Evolutionary conservation across 1,284 basidiomycete species (phyloP), one percentile per base, ranked within the genome.

Genomic region (Ganoderma multipileum): DNA sequence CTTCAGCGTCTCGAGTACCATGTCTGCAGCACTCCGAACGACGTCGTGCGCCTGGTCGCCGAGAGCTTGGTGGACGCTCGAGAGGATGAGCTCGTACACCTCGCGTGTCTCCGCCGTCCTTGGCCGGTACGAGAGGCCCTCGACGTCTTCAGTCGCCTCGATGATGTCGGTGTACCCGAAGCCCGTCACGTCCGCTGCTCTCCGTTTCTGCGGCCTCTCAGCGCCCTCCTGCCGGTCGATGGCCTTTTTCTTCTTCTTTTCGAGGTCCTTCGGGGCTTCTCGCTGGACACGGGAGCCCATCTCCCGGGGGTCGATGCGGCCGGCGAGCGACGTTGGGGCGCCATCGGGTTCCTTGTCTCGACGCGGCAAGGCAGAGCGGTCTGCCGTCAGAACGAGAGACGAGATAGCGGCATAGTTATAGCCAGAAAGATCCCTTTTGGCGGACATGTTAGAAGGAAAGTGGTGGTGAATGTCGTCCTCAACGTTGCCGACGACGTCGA

Each of bases 41-140:
- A 99, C 92, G 72, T 99, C 97, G 77, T 96, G 95, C 0, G 96
- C 95, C 79, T 98, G 96, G 82, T 99, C 98, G 1, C 97, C 97
- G 12, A 99, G 87, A 3, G 89, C 84, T 14, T 87, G 86, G 78
- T 98, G 95, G 0, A 98, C 92, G 47, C 91, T 83, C 12, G 93
- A 90, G 18, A 99, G 86, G 70, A 99, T 92, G 72, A 98, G 89
- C 79, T 98, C 95, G 83, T 98, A 99, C 2, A 97, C 94, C 75
- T 98, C 94, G 20, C 95, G 86, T 26, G 97, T 99, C 82, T 99
- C 97, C 5, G 93, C 90, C 2, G 98, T 99, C 42, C 95, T 86
- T 7, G 98, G 98, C 41, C 94, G 89, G 80, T 99, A 99, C 12
- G 91, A 92, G 66, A 99, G 83, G 0, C 97, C 97, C 78, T 99